Percentiles rank a stretch among this genome's conserved stretches.
Evolutionary conservation across 768 basidiomycete genomes (phyloP).

Genomic region (Lactarius evosmus): DNA sequence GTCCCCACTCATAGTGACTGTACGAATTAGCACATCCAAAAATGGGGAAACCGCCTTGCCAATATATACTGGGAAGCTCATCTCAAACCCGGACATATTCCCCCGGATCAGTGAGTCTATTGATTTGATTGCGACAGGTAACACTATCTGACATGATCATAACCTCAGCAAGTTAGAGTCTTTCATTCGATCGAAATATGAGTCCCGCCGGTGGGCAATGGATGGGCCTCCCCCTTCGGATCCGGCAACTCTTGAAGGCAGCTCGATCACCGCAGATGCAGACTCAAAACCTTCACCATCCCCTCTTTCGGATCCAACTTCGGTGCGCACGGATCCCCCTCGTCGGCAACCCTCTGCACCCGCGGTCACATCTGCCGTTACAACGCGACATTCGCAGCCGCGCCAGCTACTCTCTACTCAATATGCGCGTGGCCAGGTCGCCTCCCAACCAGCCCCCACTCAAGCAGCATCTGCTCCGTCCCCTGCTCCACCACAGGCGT

Average conservation of each 20-base stretch:
- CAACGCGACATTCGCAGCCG: constrained; percentile 47
- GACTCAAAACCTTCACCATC: constrained; percentile 25
- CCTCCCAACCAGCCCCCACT: constrained; percentile 6
- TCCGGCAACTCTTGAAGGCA: constrained; percentile 70
- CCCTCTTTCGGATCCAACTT: constrained; percentile 24
- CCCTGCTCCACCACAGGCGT: constrained; percentile 30
- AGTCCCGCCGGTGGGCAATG: constrained; percentile 87
- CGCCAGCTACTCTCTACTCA: constrained; percentile 53
- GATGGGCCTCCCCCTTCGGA: constrained; percentile 84
- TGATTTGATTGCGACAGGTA: background rate
- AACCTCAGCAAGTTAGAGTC: constrained; percentile 91
- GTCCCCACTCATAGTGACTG: background rate
- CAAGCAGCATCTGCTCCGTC: background rate
- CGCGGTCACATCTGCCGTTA: constrained; percentile 25
- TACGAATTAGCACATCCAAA: constrained; percentile 63
- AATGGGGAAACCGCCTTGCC: constrained; percentile 92
- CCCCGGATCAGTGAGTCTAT: constrained; percentile 85
- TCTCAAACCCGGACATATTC: constrained; percentile 84
- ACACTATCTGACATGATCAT: background rate
- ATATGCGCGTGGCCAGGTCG: constrained; percentile 18
- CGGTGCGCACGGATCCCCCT: constrained; percentile 33
- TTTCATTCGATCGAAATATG: constrained; percentile 96
- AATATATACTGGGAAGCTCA: constrained; percentile 98
- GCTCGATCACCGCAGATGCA: constrained; percentile 31
- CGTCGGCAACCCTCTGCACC: constrained; percentile 32